These are phyloP conservation scores for Lactifluus echinatus DNA, from an alignment of 768 basidiomycete species.

Conservation along the genomic window DNA sequence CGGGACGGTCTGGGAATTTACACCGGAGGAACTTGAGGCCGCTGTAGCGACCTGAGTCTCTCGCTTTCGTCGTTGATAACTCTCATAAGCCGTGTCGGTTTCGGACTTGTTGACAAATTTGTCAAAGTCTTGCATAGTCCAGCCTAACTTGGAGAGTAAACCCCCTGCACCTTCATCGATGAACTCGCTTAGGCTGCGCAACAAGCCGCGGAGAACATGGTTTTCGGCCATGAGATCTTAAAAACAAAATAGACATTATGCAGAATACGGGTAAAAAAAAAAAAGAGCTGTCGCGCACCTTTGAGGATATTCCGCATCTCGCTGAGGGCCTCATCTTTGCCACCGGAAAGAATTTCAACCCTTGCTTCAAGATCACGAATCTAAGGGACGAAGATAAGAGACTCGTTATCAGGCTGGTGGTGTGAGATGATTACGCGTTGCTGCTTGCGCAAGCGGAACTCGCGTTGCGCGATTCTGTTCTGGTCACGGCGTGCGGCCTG, in stretches of 20 bases:
- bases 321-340: constrained; percentile 79
- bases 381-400: constrained; percentile 31
- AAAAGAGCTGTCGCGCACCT: constrained; percentile 34
- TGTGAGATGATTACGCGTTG: constrained; percentile 46
- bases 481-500: constrained; percentile 85
- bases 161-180: constrained; percentile 85
- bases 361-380: constrained; percentile 93
- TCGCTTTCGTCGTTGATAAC: constrained; percentile 66
- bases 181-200: constrained; percentile 67
- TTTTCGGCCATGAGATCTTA: constrained; percentile 87
- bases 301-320: constrained; percentile 78
- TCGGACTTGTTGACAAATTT: constrained; percentile 78
- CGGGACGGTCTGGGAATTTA: constrained; percentile 23
- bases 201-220: constrained; percentile 67
- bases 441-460: constrained; percentile 88
- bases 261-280: not conserved
- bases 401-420: not conserved
- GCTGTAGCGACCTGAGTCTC: constrained; percentile 28
- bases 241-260: constrained; percentile 1
- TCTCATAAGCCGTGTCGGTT: constrained; percentile 90
- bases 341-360: constrained; percentile 90
- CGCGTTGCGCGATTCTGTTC: constrained; percentile 87
- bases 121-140: constrained; percentile 69
- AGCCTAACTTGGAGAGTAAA: constrained; percentile 68
- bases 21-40: constrained; percentile 20